Evolutionary conservation across 2,329 filamentous ascomycete species (phyloP), one percentile per base, ranked within the genome.

Genomic region (Mycosphaerelloides madeirae): DNA sequence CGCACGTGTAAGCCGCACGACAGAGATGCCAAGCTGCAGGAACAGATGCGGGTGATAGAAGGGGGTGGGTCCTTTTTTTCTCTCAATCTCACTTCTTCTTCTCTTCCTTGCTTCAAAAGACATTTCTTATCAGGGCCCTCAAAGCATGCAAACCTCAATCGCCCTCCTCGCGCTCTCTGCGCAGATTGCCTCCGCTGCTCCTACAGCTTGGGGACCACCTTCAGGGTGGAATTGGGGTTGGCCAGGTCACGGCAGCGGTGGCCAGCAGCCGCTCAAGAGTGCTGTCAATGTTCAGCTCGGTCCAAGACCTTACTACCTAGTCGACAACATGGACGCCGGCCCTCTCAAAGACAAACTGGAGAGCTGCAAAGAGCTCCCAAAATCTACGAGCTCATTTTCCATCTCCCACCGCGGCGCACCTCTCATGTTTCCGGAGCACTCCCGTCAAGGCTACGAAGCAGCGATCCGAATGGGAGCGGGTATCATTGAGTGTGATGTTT

Each of bases 401-500:
- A 79, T 84, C 50, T 79, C 73, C 16, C 81, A 84, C 59, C 78
- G 61, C 44, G 81, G 81, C 43, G 80, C 72, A 3, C 76, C 79
- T 6, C 68, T 85, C 25, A 74, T 80, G 58, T 77, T 84, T 44
- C 81, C 81, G 14, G 81, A 85, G 66, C 78, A 84, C 65, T 79
- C 78, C 25, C 61, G 69, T 35, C 71, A 83, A 63, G 78, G 77
- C 4, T 73, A 77, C 57, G 63, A 78, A 40, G 81, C 81, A 0
- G 81, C 80, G 31, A 74, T 77, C n/a, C 72, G 81, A 15, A 83
- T 83, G 80, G 81, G 81, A 22, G 77, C 80, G 4, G 81, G 81
- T 32, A 71, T 84, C 33, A 73, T 82, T 40, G 81, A 85, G 65
- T 85, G 81, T 63, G 81, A 85, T 60, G 80, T 83, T 13, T 72